Conservation (phyloP, 176 grass and related monocot genomes). For the Typha latifolia region DNA sequence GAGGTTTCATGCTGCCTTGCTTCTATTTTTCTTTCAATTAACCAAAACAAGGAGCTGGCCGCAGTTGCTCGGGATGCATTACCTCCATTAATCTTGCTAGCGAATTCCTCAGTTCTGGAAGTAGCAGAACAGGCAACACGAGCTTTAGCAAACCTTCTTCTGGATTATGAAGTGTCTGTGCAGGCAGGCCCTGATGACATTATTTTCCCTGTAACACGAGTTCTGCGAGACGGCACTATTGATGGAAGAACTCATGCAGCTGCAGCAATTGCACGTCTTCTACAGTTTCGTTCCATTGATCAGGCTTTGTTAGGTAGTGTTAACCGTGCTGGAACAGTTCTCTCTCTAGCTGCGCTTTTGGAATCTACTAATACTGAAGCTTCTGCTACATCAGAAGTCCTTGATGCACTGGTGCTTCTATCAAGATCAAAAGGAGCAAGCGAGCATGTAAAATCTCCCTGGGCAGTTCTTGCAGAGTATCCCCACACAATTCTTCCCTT, state of each 20-base stretch:
- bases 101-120: slow-evolving; percentile 67
- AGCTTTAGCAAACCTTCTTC: slow-evolving; percentile 91
- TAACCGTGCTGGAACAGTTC: slow-evolving; percentile 69
- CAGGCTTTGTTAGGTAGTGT: slow-evolving; percentile 67
- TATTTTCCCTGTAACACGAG: slow-evolving; percentile 63
- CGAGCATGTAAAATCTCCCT: slow-evolving; percentile 75
- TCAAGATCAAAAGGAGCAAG: slow-evolving; percentile 74
- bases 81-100: slow-evolving; percentile 47
- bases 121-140: slow-evolving; percentile 86
- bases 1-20: slow-evolving; percentile 80
- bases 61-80: slow-evolving; percentile 74
- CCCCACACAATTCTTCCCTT: slow-evolving; percentile 80
- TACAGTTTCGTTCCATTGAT: slow-evolving; percentile 52
- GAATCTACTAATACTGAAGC: slow-evolving; percentile 69
- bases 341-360: slow-evolving; percentile 71
- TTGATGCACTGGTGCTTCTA: slow-evolving; percentile 80
- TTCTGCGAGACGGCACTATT: slow-evolving; percentile 74
- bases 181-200: slow-evolving; percentile 73
- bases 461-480: slow-evolving; percentile 80
- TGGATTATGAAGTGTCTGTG: slow-evolving; percentile 70
- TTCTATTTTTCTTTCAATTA: slow-evolving; percentile 92
- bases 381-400: slow-evolving; percentile 81
- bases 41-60: slow-evolving; percentile 84
- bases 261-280: slow-evolving; percentile 78
- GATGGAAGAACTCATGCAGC: slow-evolving; percentile 94